Evolutionary conservation across 2,329 filamentous ascomycete genomes (phyloP).

Genomic region (Capronia americana): DNA sequence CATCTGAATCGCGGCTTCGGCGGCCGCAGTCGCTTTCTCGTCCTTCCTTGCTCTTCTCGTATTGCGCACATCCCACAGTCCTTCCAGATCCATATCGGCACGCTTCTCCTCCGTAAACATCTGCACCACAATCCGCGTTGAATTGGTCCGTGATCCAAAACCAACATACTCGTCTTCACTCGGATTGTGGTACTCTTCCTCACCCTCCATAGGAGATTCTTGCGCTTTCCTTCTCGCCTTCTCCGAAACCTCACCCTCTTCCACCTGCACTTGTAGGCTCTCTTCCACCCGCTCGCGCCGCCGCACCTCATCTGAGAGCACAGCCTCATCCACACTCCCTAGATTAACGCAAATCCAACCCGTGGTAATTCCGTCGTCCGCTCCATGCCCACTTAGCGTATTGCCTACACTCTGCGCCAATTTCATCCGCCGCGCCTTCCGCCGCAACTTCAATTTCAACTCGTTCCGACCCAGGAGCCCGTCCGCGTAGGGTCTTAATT

Average conservation of each 20-base stretch:
- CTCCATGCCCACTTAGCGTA: constrained; percentile 57
- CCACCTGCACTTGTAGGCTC: background rate
- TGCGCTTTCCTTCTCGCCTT: constrained; percentile 14
- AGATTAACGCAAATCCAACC: constrained; percentile 97
- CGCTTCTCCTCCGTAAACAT: constrained; percentile 75
- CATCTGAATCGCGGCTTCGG: constrained; percentile 16
- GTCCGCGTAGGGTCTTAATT: constrained; percentile 78
- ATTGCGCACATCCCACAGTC: constrained; percentile 60
- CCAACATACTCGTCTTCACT: constrained; percentile 72
- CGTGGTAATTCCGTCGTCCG: constrained; percentile 86
- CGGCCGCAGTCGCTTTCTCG: constrained; percentile 24
- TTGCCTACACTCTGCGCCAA: constrained; percentile 75
- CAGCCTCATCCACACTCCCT: constrained; percentile 62
- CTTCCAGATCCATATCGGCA: constrained; percentile 70
- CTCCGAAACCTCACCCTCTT: constrained; percentile 14
- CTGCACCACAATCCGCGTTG: constrained; percentile 71
- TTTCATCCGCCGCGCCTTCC: constrained; percentile 81
- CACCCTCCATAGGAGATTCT: constrained; percentile 32
- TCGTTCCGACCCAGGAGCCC: constrained; percentile 89
- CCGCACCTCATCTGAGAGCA: constrained; percentile 10
- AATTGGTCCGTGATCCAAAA: constrained; percentile 68
- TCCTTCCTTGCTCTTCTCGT: constrained; percentile 31
- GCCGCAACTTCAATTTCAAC: constrained; percentile 81
- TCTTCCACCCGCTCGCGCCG: constrained; percentile 5
- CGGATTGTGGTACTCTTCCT: constrained; percentile 48